Evolutionary conservation across 208 protist species (phyloP).

Genomic region (Tritrichomonas foetus): DNA sequence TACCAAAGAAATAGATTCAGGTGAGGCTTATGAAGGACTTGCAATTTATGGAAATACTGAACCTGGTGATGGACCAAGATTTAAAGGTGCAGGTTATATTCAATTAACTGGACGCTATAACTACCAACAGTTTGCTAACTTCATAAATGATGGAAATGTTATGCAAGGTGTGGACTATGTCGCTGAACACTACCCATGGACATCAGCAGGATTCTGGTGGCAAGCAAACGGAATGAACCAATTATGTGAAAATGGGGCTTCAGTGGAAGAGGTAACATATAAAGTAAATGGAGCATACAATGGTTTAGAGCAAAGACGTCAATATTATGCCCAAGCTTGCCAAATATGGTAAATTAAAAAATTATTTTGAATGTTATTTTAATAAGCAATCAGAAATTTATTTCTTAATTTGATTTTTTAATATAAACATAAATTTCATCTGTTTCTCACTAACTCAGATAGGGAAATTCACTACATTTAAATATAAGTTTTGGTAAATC

Average conservation of each 20-base stretch:
- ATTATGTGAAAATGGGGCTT: not conserved
- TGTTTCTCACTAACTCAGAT: too few species aligned
- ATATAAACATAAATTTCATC: not conserved
- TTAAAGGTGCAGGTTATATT: constrained; percentile 41
- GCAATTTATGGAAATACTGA: not conserved
- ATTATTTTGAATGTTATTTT: not conserved
- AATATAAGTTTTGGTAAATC: too few species aligned
- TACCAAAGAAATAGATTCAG: not conserved
- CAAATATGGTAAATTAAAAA: not conserved
- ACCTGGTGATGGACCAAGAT: constrained; percentile 32
- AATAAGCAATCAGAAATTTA: not conserved
- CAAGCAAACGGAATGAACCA: constrained; percentile 18
- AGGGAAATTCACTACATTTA: too few species aligned
- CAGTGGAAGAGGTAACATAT: not conserved
- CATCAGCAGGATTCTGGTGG: constrained; percentile 37
- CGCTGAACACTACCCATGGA: constrained; percentile 35
- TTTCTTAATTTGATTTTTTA: not conserved
- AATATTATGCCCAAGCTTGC: not conserved
- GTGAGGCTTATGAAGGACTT: not conserved
- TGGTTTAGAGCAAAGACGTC: not conserved
- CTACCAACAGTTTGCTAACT: constrained; percentile 30
- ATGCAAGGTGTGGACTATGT: constrained; percentile 36
- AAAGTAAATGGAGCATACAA: constrained; percentile 38
- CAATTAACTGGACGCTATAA: constrained; percentile 24
- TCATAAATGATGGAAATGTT: not conserved